phyloP scores from a whole-genome alignment of 1,284 basidiomycete species.

The Apiotrichum akiyoshidainum region DNA sequence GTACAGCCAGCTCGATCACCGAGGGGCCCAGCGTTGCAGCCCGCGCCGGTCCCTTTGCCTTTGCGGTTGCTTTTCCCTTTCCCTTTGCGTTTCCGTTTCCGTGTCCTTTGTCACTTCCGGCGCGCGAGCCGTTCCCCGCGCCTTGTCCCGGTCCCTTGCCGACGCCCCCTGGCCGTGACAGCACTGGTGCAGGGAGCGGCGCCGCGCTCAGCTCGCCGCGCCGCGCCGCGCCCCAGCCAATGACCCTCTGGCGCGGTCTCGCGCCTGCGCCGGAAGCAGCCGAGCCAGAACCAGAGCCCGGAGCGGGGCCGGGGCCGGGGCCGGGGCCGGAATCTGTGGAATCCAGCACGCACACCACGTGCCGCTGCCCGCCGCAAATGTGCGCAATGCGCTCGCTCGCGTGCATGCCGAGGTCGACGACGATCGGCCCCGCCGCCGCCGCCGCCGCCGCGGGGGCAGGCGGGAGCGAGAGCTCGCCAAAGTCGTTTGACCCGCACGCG shows the following conservation, averaged over 20 bases:
- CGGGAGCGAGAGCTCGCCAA: conserved; percentile 62
- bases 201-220: conserved; percentile 60
- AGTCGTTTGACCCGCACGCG: conserved; percentile 77
- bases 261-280: too few species aligned
- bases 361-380: conserved; percentile 67
- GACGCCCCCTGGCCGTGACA: too few species aligned
- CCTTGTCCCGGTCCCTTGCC: too few species aligned
- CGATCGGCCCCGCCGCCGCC: not conserved
- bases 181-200: conserved; percentile 4
- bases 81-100: conserved; percentile 17
- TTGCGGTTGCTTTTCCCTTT: conserved; percentile 22
- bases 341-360: conserved; percentile 56
- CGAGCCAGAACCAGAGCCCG: too few species aligned
- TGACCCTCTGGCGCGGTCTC: conserved; percentile 45
- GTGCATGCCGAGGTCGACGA: conserved; percentile 26
- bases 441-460: conserved; percentile 38
- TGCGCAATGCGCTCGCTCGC: conserved; percentile 33
- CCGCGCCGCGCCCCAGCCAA: conserved; percentile 78
- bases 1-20: conserved; percentile 22
- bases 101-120: too few species aligned
- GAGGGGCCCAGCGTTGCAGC: conserved; percentile 24
- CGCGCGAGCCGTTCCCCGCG: too few species aligned
- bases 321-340: conserved; percentile 18
- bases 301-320: too few species aligned
- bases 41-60: conserved; percentile 22